Evolutionary conservation across 148 eudicot species (phyloP), one percentile per base, ranked within the genome.

Genomic region (Arbutus unedo): DNA sequence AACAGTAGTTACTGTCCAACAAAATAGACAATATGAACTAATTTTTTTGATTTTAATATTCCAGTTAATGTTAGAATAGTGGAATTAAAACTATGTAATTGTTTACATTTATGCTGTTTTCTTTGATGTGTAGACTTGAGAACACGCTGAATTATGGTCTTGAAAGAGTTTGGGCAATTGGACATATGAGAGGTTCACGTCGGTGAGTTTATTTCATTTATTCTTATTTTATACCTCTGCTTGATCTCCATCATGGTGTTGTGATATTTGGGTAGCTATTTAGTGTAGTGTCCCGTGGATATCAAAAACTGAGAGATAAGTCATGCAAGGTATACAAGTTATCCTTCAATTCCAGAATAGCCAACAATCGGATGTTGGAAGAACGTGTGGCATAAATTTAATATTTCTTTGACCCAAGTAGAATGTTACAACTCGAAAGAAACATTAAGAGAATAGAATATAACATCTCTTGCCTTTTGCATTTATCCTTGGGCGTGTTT

Each of bases 141-240:
- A 95, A 93, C 89, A 92, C 98, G 44, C 85, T 92, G 81, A 95
- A 93, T 62, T 95, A 93, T 87, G 95, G 94, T 49, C 93, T 95
- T 82, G 97, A 92, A 90, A 91, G 97, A 87, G 97, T 95, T 82
- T 95, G 98, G 98, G 93, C 97, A 82, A 87, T 93, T 80, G 98
- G 97, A 83, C 90, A 85, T 87, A 90, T 95, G 87, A 93, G 91
- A 88, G 86, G 97, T 82, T 95, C 97, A 54, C 95, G 94, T 9
- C 84, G 95, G 97, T 93, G 89, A 84, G 91, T 78, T 50, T 66
- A 21, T 13, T 64, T 49, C 3, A 48, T 47, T 64, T 16, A 14
- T 66, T 66, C 43, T 31, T 66, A 66, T 11, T 66, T 66, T 66
- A 25, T 25, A 25, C 18, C 0, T 38, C 10, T 25, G 70, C 44